phyloP scores from a whole-genome alignment of 148 eudicot genomes.

The Arbutus unedo region DNA sequence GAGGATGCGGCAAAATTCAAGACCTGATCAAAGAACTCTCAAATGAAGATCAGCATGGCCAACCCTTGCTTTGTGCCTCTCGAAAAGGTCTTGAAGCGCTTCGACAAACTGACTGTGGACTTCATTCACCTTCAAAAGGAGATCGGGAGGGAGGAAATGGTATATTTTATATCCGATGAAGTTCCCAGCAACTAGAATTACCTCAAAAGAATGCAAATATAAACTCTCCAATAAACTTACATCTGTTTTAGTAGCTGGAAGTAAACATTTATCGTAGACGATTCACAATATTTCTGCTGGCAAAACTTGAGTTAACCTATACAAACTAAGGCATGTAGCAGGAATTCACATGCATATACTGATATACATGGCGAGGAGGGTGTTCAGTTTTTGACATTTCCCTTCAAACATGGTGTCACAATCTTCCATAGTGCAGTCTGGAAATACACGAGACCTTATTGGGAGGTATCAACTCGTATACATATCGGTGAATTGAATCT shows the following conservation, averaged over 20 bases:
- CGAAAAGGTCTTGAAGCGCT: conserved; percentile 61
- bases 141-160: background rate
- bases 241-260: background rate
- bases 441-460: background rate
- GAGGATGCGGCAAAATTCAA: background rate
- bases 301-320: background rate
- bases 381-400: background rate
- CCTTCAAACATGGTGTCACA: background rate
- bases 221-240: background rate
- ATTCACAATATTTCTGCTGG: background rate
- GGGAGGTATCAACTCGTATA: background rate
- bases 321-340: background rate
- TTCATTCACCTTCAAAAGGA: conserved; percentile 44
- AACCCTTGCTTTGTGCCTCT: conserved; percentile 61
- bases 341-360: background rate
- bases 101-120: conserved; percentile 54
- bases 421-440: background rate
- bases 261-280: background rate
- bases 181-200: background rate
- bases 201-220: background rate
- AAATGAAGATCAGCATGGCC: conserved; percentile 52
- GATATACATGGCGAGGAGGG: background rate
- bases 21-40: conserved; percentile 35
- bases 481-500: no score
- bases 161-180: background rate